Evolutionary conservation across 2,329 filamentous ascomycete species (phyloP).

Genomic region (Colletotrichum sp.): DNA sequence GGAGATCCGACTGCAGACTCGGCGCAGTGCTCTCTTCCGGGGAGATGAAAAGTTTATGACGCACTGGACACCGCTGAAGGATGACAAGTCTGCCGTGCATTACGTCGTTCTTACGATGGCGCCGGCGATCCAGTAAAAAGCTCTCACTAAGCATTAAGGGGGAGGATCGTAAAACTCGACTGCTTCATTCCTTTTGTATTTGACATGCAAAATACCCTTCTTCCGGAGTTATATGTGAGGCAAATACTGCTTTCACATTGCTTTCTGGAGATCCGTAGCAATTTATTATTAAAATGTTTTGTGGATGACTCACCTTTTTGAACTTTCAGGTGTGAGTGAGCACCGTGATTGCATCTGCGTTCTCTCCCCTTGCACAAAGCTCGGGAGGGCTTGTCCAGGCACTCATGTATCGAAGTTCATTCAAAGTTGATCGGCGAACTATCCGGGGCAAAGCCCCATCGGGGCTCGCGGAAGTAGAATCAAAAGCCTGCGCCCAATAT

Average conservation of each 20-base stretch:
- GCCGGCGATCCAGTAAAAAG: conserved; percentile 1
- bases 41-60: conserved; percentile 24
- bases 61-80: conserved; percentile 24
- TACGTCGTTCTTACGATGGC: conserved; percentile 20
- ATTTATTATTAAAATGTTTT: not conserved
- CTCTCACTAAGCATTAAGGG: fast-evolving
- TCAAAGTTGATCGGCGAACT: too few relatives aligned
- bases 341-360: too few relatives aligned
- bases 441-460: too few relatives aligned
- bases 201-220: not conserved
- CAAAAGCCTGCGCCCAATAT: too few relatives aligned
- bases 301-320: too few relatives aligned
- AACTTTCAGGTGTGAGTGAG: too few relatives aligned
- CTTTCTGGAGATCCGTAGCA: not conserved
- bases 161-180: not conserved
- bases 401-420: too few relatives aligned
- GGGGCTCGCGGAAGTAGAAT: too few relatives aligned
- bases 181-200: not conserved
- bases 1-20: conserved; percentile 29
- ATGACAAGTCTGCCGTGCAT: conserved; percentile 6
- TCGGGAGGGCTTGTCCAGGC: too few relatives aligned
- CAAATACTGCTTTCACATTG: fast-evolving
- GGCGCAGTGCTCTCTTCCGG: conserved; percentile 28
- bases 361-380: too few relatives aligned
- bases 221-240: too few relatives aligned